Conservation (phyloP, 2,329 filamentous ascomycete species). For the Fusarium sp. region DNA sequence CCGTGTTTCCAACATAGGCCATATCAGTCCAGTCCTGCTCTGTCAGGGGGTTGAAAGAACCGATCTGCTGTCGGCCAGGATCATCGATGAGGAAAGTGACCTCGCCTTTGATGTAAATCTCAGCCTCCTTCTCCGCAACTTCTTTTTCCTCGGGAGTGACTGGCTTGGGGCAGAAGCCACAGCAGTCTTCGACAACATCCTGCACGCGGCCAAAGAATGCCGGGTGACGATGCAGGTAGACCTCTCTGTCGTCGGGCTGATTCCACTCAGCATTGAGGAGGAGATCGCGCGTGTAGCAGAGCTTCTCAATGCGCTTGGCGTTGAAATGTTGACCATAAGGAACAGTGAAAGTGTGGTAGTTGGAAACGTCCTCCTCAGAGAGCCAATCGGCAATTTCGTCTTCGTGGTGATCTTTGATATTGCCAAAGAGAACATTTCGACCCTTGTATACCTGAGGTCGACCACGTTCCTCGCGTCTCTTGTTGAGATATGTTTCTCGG, state of each 20-base stretch:
- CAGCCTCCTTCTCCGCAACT: conserved; percentile 76
- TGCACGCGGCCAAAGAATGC: conserved; percentile 84
- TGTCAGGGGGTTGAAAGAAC: conserved; percentile 82
- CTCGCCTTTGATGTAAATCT: conserved; percentile 80
- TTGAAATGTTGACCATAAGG: conserved; percentile 73
- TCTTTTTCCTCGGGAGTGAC: conserved; percentile 78
- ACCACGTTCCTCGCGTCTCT: conserved; percentile 78
- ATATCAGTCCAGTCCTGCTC: conserved; percentile 91
- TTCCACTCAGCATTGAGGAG: conserved; percentile 92
- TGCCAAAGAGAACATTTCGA: conserved; percentile 61
- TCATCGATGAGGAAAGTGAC: conserved; percentile 83
- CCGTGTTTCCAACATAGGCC: conserved; percentile 87
- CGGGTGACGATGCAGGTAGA: conserved; percentile 85
- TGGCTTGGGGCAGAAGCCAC: conserved; percentile 80
- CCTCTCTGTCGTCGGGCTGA: conserved; percentile 77
- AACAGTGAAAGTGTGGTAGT: conserved; percentile 82
- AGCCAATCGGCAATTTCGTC: conserved; percentile 90
- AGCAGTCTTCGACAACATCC: conserved; percentile 85
- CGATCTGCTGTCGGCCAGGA: conserved; percentile 79
- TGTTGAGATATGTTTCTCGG: conserved; percentile 76
- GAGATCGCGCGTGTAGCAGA: conserved; percentile 84
- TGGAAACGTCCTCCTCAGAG: conserved; percentile 79
- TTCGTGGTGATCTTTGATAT: conserved; percentile 81
- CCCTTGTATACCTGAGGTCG: conserved; percentile 66
- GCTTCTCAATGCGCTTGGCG: conserved; percentile 81